Evolutionary conservation across 805 yeast genomes (phyloP).

Genomic region (Lachancea lanzarotensis): DNA sequence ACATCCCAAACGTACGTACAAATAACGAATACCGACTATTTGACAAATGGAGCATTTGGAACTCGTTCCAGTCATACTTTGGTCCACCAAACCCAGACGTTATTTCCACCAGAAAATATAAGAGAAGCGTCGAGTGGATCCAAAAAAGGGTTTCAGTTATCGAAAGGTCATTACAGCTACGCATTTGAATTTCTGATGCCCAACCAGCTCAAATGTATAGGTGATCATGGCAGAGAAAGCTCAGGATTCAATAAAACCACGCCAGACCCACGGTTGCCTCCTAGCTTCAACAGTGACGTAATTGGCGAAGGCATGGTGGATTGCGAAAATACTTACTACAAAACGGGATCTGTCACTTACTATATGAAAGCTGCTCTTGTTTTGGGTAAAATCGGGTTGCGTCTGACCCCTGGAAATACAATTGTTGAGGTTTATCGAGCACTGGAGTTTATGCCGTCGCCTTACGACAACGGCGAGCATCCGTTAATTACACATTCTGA

Average conservation of each 20-base stretch:
- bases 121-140: conserved; percentile 27
- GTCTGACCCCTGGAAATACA: conserved; percentile 28
- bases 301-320: conserved; percentile 21
- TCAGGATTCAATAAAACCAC: conserved; percentile 18
- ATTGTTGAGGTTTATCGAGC: conserved; percentile 16
- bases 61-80: conserved; percentile 22
- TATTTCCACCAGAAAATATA: conserved; percentile 31
- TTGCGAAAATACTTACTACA: conserved; percentile 22
- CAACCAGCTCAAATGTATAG: conserved; percentile 22
- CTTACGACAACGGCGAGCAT: not conserved
- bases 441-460: conserved; percentile 25
- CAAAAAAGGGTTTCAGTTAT: conserved; percentile 25
- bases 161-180: conserved; percentile 25
- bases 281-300: conserved; percentile 28
- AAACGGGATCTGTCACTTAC: conserved; percentile 27
- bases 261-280: conserved; percentile 22
- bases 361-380: conserved; percentile 24
- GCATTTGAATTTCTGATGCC: conserved; percentile 25
- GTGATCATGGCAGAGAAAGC: conserved; percentile 19
- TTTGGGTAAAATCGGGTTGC: conserved; percentile 24
- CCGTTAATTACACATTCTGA: not conserved
- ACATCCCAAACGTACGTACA: conserved; percentile 25
- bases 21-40: conserved; percentile 4
- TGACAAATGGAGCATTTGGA: conserved; percentile 7
- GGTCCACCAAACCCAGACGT: conserved; percentile 13